Evolutionary conservation across 257 asterid genomes (phyloP), one percentile per base, ranked within the genome.

Genomic region (Striga asiatica): DNA sequence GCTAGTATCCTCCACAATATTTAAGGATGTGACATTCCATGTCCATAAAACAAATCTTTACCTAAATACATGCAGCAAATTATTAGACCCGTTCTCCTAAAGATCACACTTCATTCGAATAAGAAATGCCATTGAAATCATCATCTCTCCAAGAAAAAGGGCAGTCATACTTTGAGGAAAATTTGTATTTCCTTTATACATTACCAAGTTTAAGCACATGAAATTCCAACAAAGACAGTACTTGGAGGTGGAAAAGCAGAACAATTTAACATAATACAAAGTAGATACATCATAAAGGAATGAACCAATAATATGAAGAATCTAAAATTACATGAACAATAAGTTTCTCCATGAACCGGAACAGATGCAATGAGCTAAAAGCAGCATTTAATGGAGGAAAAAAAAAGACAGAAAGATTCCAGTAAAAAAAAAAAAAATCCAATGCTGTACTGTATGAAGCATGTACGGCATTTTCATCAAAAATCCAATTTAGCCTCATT

Each of bases 31-130:
- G 28, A 54, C 72, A 65, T 55, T 71, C 74, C 78, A 57, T 76
- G 67, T 52, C 72, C 66, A 18, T 57, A 71, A 67, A 59, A 64
- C 62, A 70, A 65, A 73, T 55, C 34, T 58, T 69, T 52, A 77
- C 78, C 88, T 82, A 66, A 46, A 41, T 43, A 63, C 34, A 62
- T 47, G 14, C 58, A 27, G 42, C 60, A 58, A 64, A 52, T 47
- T 35, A 34, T 41, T 32, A 62, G 38, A 24, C 54, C 70, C 62
- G 50, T 60, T 43, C 20, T 31, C n/a, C 58, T 12, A 61, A 23
- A 18, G 24, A 35, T 12, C 23, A 38, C 27, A 51, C 55, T 49
- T 24, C n/a, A 13, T 45, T 18, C 48, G 64, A 28, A 57, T 14
- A 47, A 66, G 45, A 52, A 53, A 50, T 29, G 22, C 16, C 17